A percentile compares a stretch with the other conserved stretches of the same genome.
These are phyloP conservation scores for Cyclotella sp. DNA, from an alignment of 108 stramenopile genomes.

Conservation along the genomic window DNA sequence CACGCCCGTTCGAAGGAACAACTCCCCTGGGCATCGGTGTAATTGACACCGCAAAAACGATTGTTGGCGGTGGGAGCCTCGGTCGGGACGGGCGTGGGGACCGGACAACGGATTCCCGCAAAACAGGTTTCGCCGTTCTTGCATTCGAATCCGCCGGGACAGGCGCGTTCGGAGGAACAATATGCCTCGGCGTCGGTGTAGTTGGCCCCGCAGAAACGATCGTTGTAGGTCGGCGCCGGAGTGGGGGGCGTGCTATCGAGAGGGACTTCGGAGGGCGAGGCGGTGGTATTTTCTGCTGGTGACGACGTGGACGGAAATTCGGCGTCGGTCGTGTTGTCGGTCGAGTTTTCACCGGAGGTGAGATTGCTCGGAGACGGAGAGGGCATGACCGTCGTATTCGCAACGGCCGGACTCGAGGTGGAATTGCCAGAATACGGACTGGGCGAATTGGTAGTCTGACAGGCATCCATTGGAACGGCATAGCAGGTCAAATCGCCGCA, in stretches of 20 bases:
- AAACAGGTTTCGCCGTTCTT: neutral
- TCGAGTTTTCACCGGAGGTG: too few species aligned
- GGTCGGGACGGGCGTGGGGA: neutral
- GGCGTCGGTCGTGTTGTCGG: too few species aligned
- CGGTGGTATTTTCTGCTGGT: too few species aligned
- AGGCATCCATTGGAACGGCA: too few species aligned
- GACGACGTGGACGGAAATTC: too few species aligned
- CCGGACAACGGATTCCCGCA: neutral
- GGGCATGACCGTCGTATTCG: too few species aligned
- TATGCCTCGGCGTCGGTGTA: neutral
- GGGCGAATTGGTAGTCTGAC: too few species aligned
- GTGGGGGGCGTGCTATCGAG: neutral
- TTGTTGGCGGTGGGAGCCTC: neutral
- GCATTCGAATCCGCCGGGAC: slow-evolving; percentile 11
- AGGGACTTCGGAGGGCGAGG: too few species aligned
- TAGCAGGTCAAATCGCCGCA: too few species aligned
- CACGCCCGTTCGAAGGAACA: neutral
- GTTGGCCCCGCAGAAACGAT: slow-evolving; percentile 5
- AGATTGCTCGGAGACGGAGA: too few species aligned
- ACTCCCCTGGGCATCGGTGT: neutral
- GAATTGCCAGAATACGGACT: too few species aligned
- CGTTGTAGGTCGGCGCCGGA: neutral
- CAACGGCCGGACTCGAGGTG: too few species aligned
- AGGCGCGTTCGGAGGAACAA: neutral
- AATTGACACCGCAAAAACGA: slow-evolving; percentile 4